Evolutionary conservation across 129 eudicot species (phyloP).

Genomic region (Pseudognaphalium luteoalbum): DNA sequence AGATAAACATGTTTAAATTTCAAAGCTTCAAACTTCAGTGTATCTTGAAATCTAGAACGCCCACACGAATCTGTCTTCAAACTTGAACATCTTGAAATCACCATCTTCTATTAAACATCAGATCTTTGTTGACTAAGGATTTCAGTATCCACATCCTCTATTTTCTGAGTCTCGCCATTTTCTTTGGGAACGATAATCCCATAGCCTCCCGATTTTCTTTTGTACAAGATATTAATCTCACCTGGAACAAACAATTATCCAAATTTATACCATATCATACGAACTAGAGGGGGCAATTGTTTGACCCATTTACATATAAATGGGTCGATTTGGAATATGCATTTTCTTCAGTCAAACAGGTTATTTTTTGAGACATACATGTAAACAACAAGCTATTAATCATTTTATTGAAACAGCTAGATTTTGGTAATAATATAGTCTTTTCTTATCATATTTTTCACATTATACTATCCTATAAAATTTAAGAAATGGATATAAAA

Average conservation of each 20-base stretch:
- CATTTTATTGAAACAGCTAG: neutral
- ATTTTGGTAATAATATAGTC: neutral
- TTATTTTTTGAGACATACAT: neutral
- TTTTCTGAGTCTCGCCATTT: conserved; percentile 60
- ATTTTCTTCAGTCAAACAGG: conserved; percentile 1
- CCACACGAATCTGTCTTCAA: neutral
- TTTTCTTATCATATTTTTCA: neutral
- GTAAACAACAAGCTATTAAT: neutral
- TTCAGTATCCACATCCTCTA: conserved; percentile 57
- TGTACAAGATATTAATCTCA: conserved; percentile 81
- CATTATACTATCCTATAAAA: neutral
- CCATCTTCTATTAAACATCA: neutral
- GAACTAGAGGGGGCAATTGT: neutral
- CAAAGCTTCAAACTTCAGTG: conserved; percentile 21
- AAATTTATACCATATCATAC: conserved; percentile 1
- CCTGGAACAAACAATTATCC: conserved; percentile 47
- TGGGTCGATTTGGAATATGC: neutral
- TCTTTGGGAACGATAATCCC: conserved; percentile 89
- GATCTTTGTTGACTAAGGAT: conserved; percentile 23
- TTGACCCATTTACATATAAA: neutral
- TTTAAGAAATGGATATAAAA: neutral
- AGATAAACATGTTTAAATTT: neutral
- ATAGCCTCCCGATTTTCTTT: conserved; percentile 85
- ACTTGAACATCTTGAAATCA: neutral
- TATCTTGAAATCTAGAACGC: conserved; percentile 28